These are phyloP conservation scores for Endocalyx cinctus DNA, from an alignment of 2,329 filamentous ascomycete species.

Conservation along the genomic window DNA sequence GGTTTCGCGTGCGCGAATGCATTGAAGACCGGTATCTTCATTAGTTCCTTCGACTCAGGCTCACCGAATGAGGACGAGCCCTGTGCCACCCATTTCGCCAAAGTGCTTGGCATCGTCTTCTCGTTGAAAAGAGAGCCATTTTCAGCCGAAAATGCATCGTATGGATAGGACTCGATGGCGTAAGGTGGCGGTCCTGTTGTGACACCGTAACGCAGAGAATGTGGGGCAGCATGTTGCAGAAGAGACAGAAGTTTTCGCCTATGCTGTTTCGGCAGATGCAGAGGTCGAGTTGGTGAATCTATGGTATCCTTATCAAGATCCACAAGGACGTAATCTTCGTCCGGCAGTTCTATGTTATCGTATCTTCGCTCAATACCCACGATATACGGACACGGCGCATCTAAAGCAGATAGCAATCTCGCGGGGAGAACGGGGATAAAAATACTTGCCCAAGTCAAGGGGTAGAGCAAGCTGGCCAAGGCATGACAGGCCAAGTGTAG, in stretches of 20 bases:
- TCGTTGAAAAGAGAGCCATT: slow-evolving; percentile 75
- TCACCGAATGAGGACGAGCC: slow-evolving; percentile 86
- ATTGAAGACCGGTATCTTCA: slow-evolving; percentile 75
- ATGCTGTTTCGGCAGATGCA: slow-evolving; percentile 78
- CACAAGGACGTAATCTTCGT: slow-evolving; percentile 92
- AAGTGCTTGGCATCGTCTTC: slow-evolving; percentile 62
- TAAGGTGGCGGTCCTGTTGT: slow-evolving; percentile 86
- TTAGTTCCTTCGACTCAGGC: slow-evolving; percentile 44
- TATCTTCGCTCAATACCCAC: slow-evolving; percentile 93
- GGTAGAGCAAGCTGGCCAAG: slow-evolving; percentile 81
- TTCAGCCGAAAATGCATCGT: slow-evolving; percentile 85
- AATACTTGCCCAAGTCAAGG: slow-evolving; percentile 87
- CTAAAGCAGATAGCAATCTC: slow-evolving; percentile 80
- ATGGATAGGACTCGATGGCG: slow-evolving; percentile 86
- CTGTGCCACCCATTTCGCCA: slow-evolving; percentile 82
- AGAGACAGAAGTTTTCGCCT: slow-evolving; percentile 84
- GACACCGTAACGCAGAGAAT: slow-evolving; percentile 82
- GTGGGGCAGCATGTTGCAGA: slow-evolving; percentile 83
- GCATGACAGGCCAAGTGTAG: slow-evolving; percentile 87
- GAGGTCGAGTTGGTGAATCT: slow-evolving; percentile 75
- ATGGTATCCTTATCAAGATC: slow-evolving; percentile 90
- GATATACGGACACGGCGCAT: slow-evolving; percentile 95
- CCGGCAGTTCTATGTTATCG: slow-evolving; percentile 77
- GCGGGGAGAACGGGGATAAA: slow-evolving; percentile 90
- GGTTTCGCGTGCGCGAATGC: slow-evolving; percentile 76